Evolutionary conservation across 2,329 filamentous ascomycete species (phyloP), one percentile per base, ranked within the genome.

Genomic region (Paraphoma sp.): DNA sequence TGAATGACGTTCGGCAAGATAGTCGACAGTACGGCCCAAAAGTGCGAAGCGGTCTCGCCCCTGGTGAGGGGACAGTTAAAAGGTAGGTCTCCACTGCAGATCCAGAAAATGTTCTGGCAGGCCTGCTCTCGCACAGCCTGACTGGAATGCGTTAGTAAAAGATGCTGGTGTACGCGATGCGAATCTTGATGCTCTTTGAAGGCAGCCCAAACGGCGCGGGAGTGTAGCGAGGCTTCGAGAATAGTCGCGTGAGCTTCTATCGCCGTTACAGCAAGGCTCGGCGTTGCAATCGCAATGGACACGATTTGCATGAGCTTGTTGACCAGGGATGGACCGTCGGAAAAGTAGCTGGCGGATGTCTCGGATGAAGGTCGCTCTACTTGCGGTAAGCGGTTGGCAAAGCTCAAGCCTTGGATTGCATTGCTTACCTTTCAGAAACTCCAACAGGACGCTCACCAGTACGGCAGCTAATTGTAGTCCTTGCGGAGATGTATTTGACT

Each of bases 221-320:
- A 77, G 53, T 76, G 74, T 14, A 77, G 57, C 6, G 71, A 76
- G 36, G 73, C 72, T 56, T 78, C 75, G 1, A 78, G 33, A 14
- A 78, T 71, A 1, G 64, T 67, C 11, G 67, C 67, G 47, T 76
- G 77, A 11, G 68, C 68, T 14, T 69, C 54, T 36, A 57, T 65
- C 5, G 67, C 60, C 6, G 67, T 40, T 6, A 49, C 29, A 23
- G 68, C 51, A 16, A 69, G 63, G 29, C 57, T 51, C 14, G 63
- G 48, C 1, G 50, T 55, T 36, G 60, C 55, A 14, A 74, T 51
- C 14, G 70, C 55, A 17, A 68, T 47, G 2, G 62, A 60, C 6
- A 75, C 50, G 1, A 76, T 68, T 11, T 51, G 51, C 10, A 74
- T n/a, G 1, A 78, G 63, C n/a, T 72, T 70, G 33, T 72, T 57